These are phyloP conservation scores for Calonectria pseudoreteaudii DNA, from an alignment of 2,329 filamentous ascomycete species.

Conservation along the genomic window DNA sequence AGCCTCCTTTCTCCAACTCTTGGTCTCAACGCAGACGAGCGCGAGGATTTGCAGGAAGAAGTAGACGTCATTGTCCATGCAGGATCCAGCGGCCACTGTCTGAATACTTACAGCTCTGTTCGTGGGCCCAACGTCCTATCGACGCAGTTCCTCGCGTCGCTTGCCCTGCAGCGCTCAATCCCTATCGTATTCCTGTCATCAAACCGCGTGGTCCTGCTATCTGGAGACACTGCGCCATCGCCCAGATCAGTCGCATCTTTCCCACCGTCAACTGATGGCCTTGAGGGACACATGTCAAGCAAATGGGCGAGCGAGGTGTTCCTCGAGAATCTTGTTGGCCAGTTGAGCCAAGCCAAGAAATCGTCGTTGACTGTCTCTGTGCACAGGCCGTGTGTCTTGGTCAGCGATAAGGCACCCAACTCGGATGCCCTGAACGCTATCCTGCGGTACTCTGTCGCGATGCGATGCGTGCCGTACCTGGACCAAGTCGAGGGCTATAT, in stretches of 20 bases:
- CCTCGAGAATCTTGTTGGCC: constrained; percentile 39
- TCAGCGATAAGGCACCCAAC: constrained; percentile 33
- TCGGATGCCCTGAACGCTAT: constrained; percentile 29
- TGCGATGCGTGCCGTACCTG: constrained; percentile 27
- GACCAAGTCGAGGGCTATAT: constrained; percentile 19
- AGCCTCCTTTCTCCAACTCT: constrained; percentile 16
- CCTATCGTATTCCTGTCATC: constrained; percentile 25
- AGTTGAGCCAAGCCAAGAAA: constrained; percentile 12
- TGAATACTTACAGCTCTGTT: constrained; percentile 25
- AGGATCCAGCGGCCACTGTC: constrained; percentile 27
- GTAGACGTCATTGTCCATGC: constrained; percentile 29
- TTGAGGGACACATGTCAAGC: constrained; percentile 46
- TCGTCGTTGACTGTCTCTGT: constrained; percentile 38
- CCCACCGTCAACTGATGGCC: constrained; percentile 33
- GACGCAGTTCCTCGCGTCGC: constrained; percentile 16
- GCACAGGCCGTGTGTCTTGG: constrained; percentile 41
- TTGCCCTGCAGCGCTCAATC: constrained; percentile 24
- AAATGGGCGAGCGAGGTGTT: constrained; percentile 50
- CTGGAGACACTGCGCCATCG: constrained; percentile 14
- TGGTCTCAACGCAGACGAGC: constrained; percentile 19
- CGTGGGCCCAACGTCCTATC: constrained; percentile 23
- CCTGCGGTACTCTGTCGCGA: constrained; percentile 22
- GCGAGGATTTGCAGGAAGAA: neutral
- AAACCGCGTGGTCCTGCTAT: constrained; percentile 21
- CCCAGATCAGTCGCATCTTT: constrained; percentile 25